These are phyloP conservation scores for Phytopythium vexans DNA, from an alignment of 352 stramenopile species.

Conservation along the genomic window DNA sequence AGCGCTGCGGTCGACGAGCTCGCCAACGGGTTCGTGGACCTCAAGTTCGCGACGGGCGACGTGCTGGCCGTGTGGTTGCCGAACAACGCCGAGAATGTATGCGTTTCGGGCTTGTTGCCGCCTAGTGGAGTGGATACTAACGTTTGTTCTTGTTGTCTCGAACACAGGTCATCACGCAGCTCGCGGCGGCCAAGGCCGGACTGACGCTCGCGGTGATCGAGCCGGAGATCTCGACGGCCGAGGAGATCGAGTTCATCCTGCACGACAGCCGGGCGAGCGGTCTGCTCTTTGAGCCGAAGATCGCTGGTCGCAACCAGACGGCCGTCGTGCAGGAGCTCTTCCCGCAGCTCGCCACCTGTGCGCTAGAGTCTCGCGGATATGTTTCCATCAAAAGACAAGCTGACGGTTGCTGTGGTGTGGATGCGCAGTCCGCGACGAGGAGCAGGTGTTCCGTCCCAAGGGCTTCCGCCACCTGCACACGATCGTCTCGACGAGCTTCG, in stretches of 20 bases:
- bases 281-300: constrained; percentile 85
- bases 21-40: constrained; percentile 70
- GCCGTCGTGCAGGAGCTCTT: constrained; percentile 69
- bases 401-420: neutral
- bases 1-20: constrained; percentile 68
- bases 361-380: constrained; percentile 2
- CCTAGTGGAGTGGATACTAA: neutral
- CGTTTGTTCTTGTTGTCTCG: neutral
- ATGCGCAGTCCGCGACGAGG: constrained; percentile 37
- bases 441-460: constrained; percentile 74
- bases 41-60: constrained; percentile 68
- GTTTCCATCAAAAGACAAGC: neutral
- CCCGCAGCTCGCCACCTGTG: constrained; percentile 75
- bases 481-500: constrained; percentile 80
- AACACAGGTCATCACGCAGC: constrained; percentile 62
- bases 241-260: constrained; percentile 82
- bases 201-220: constrained; percentile 83
- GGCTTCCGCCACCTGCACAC: constrained; percentile 80
- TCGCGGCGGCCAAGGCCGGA: constrained; percentile 79
- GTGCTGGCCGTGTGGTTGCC: constrained; percentile 84
- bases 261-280: constrained; percentile 76
- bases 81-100: constrained; percentile 78
- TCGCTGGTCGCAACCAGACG: constrained; percentile 69
- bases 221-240: constrained; percentile 58
- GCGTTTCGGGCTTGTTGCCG: neutral